Percentiles rank a stretch among this genome's conserved stretches.
These are phyloP conservation scores for Moesziomyces aphidis DNA, from an alignment of 1,284 basidiomycete species.

Conservation along the genomic window DNA sequence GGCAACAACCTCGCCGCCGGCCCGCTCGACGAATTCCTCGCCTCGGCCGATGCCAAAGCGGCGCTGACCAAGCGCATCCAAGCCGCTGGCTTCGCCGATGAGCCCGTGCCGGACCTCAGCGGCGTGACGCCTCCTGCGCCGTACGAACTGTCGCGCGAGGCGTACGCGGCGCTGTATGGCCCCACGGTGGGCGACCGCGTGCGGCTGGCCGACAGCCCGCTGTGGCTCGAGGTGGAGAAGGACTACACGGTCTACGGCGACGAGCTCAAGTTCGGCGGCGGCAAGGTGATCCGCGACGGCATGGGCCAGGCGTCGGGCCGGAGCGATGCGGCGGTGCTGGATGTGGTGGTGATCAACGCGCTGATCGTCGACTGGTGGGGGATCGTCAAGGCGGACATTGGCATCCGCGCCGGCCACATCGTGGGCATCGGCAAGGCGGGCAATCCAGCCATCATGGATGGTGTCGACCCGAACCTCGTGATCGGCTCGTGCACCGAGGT, in stretches of 20 bases:
- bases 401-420: conserved; percentile 86
- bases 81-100: conserved; percentile 50
- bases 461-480: conserved; percentile 77
- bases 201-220: conserved; percentile 84
- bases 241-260: conserved; percentile 89
- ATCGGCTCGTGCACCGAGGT: conserved; percentile 70
- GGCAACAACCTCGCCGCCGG: conserved; percentile 77
- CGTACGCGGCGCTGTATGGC: conserved; percentile 71
- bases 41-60: conserved; percentile 10
- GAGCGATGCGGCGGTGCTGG: conserved; percentile 78
- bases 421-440: conserved; percentile 94
- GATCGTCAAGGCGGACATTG: conserved; percentile 99
- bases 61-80: conserved; percentile 38
- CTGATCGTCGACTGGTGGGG: conserved; percentile 94
- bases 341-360: conserved; percentile 93
- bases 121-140: conserved; percentile 19
- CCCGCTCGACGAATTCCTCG: conserved; percentile 35
- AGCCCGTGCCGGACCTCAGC: conserved; percentile 6
- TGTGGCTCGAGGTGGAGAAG: conserved; percentile 93
- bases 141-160: conserved; percentile 49
- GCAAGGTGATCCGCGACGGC: conserved; percentile 65
- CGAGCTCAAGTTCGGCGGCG: conserved; percentile 95
- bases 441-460: conserved; percentile 92
- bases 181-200: conserved; percentile 92
- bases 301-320: conserved; percentile 85